Base-by-base conservation (phyloP, 129 eudicot species). In the Chrysanthemum makinoi region DNA sequence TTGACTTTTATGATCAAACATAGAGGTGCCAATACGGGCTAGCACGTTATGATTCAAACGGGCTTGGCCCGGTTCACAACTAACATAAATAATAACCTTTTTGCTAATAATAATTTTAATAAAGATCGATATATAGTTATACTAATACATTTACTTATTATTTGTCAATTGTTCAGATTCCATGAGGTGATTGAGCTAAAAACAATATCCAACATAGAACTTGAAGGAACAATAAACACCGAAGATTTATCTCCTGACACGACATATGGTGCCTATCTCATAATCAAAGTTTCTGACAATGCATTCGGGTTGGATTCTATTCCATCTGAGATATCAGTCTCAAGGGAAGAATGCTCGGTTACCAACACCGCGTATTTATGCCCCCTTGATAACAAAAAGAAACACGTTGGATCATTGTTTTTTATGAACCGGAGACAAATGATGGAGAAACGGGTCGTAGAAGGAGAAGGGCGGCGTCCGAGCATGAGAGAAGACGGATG, bases 291-390 rank as follows among this genome's bases (percentile, higher is more conserved):
- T 4, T 52, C 75, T 6, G 75, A 86, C 20, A 28, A 61, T 7
- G 64, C 91, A 53, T 89, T 75, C 35, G 96, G 96, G 58, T 80
- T 89, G 53, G 83, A 86, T 52, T 77, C 89, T 6, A 79, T 86
- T 18, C 86, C 96, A 44, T 78, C 76, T 0, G 91, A 86, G 69
- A 66, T 56, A 10, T 74, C 84, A 10, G 54, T 86, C 10, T 49
- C 73, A 63, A 72, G 19, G 10, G 66, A 77, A 12, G 81, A 79
- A 57, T 55, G 65, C 30, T 57, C 16, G 7, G 51, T 70, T 48
- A 33, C 73, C 52, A 86, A 72, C 72, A 83, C 87, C 0, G 69
- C 86, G 13, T 76, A 47, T 82, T 68, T 89, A 28, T 39, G 82
- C 43, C 78, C 74, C 6, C 16, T 62, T 3, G 78, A 83, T n/a